These are phyloP conservation scores for Shiraia sp. DNA, from an alignment of 2,329 filamentous ascomycete genomes.

Conservation along the genomic window DNA sequence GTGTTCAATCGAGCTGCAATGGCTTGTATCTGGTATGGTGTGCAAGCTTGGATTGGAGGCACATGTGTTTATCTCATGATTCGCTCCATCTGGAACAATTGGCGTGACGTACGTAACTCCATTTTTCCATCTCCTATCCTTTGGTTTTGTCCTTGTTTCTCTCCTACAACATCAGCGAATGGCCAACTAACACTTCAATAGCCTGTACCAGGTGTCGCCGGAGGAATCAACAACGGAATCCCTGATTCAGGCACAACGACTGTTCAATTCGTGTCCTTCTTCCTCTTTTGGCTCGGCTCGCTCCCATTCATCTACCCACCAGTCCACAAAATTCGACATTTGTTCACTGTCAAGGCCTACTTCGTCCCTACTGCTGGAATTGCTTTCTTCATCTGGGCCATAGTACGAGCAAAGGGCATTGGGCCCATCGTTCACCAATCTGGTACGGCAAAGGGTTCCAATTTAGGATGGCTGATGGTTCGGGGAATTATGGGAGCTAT, in stretches of 20 bases:
- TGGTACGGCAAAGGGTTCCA: slow-evolving; percentile 65
- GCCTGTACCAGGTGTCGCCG: slow-evolving; percentile 6
- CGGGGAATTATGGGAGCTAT: slow-evolving; percentile 87
- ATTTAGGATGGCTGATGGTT: slow-evolving; percentile 79
- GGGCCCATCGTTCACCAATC: slow-evolving; percentile 79
- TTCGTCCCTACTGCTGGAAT: slow-evolving; percentile 83
- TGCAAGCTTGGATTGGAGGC: slow-evolving; percentile 81
- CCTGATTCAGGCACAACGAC: slow-evolving; percentile 72
- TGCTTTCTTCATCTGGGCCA: slow-evolving; percentile 84
- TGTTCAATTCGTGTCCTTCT: slow-evolving; percentile 76
- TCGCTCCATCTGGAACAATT: slow-evolving; percentile 75
- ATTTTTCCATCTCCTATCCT: neutral
- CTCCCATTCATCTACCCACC: slow-evolving; percentile 88
- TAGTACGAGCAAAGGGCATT: slow-evolving; percentile 78
- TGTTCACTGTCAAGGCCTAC: slow-evolving; percentile 88
- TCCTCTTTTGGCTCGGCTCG: slow-evolving; percentile 82
- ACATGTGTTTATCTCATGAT: slow-evolving; percentile 90
- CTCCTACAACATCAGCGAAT: too few species aligned
- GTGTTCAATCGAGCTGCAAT: slow-evolving; percentile 88
- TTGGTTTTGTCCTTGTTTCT: neutral
- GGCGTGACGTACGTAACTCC: slow-evolving; percentile 49
- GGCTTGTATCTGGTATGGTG: slow-evolving; percentile 86
- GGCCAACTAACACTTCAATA: neutral
- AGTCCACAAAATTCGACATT: slow-evolving; percentile 82
- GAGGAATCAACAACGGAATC: slow-evolving; percentile 69